Base-by-base conservation (phyloP, 2,329 filamentous ascomycete species). In the Aspergillus versicolor region DNA sequence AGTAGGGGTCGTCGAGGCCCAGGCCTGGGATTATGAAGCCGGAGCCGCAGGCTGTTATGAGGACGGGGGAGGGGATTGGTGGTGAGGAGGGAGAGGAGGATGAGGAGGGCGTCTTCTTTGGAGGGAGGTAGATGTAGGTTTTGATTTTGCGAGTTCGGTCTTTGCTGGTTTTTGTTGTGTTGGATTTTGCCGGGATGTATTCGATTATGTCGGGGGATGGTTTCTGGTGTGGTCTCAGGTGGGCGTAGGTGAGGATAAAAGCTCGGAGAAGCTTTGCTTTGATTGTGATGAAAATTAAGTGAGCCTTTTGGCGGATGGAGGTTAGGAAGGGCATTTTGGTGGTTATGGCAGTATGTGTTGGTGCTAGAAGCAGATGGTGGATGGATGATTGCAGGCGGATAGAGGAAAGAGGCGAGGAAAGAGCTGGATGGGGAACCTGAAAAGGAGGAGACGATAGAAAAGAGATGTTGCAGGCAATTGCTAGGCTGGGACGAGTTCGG, bases 1-100 rank as follows among this genome's bases (percentile, higher is more conserved):
- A 69, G 54, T 64, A 73, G 22, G 65, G 58, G 46, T 67, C 64
- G 50, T 70, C 70, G 12, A 55, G 56, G 19, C 71, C 70, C 32
- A 68, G 67, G 4, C 62, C 62, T 5, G 51, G 63, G n/a, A 73
- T 58, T 22, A 68, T 61, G 56, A 71, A 71, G 12, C 68, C 69
- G 48, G 66, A 67, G 21, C 69, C 70, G 51, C 68, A 68, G 42
- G 68, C 66, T 48, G 69, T 72, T 34, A 72, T 56, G 17, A 72
- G 54, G 8, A 72, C 61, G 4, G 67, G 65, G 8, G 21, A 41
- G 54, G 54, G 63, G 8, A 24, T 11, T 45, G 22, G 3, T 30
- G 17, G 17, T 21, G 22, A n/a, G 11, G n/a, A 21, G 3, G 19
- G 19, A 19, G 21, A 8, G 8, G 27, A 19, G 4, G n/a, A 3